Evolutionary conservation across 108 stramenopile genomes (phyloP).

Genomic region (Parietichytrium sp.): DNA sequence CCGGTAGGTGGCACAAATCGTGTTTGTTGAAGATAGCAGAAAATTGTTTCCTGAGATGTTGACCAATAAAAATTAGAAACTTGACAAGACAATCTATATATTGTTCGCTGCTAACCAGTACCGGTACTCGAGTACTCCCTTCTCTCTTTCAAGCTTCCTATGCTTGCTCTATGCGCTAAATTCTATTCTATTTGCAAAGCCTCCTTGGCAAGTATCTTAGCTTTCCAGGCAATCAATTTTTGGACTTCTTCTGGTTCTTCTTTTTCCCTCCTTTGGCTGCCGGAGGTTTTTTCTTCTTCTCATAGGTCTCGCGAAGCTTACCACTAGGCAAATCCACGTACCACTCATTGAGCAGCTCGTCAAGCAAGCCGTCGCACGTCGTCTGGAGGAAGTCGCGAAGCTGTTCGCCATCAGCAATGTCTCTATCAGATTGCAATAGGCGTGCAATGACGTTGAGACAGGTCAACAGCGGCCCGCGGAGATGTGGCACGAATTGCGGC

Average conservation of each 20-base stretch:
- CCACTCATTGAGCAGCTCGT: slow-evolving; percentile 8
- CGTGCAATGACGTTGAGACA: neutral
- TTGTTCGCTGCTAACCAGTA: neutral
- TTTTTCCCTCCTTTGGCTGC: slow-evolving; percentile 10
- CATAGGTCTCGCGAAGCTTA: neutral
- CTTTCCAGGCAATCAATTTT: slow-evolving; percentile 61
- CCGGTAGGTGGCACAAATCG: too few relatives aligned
- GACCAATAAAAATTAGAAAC: neutral
- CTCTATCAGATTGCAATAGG: neutral
- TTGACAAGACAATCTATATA: neutral
- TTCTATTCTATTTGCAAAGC: neutral
- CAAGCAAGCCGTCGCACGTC: neutral
- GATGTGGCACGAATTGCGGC: neutral
- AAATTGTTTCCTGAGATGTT: too few relatives aligned
- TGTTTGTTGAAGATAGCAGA: too few relatives aligned
- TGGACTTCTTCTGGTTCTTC: slow-evolving; percentile 58
- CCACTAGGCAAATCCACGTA: too few relatives aligned
- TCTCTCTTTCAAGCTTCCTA: neutral
- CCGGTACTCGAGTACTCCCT: neutral
- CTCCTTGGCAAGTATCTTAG: slow-evolving; percentile 48
- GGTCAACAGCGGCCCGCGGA: neutral
- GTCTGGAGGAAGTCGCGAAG: neutral
- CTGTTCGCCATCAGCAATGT: neutral
- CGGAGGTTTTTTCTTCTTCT: neutral
- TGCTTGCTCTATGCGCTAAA: neutral